Evolutionary conservation across 441 rosid species (phyloP).

Genomic region (Brassica hybrid): DNA sequence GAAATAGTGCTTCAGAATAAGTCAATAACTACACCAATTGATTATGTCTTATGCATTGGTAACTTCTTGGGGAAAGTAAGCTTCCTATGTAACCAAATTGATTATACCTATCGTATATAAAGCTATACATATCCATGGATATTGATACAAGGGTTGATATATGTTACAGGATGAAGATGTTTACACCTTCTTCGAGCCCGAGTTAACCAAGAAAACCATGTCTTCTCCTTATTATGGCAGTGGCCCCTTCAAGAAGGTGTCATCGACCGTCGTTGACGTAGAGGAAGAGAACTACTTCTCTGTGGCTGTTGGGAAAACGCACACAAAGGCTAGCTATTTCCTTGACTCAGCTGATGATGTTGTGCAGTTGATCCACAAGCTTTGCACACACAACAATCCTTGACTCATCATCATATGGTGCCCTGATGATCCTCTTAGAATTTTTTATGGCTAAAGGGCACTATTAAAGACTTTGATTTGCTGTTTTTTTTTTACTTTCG

Average conservation of each 20-base stretch:
- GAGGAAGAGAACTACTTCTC: constrained; percentile 93
- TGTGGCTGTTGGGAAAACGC: constrained; percentile 74
- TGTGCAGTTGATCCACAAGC: constrained; percentile 63
- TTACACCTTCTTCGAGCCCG: constrained; percentile 89
- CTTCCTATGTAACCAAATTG: constrained; percentile 3
- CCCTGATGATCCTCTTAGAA: background rate
- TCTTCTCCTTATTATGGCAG: constrained; percentile 1
- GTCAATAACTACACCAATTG: constrained; percentile 84
- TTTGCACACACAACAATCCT: constrained; percentile 48
- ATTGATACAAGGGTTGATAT: constrained; percentile 23
- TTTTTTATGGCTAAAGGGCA: background rate
- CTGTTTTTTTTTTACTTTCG: background rate
- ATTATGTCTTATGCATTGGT: constrained; percentile 89
- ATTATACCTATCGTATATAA: background rate
- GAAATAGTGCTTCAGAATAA: constrained; percentile 78
- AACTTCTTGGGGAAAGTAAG: constrained; percentile 87
- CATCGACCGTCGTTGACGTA: constrained; percentile 89
- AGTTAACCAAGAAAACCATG: constrained; percentile 33
- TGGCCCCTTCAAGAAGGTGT: constrained; percentile 68
- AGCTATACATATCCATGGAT: background rate
- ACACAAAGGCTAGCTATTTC: constrained; percentile 79
- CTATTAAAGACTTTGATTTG: constrained; percentile 3
- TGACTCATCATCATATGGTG: constrained; percentile 28
- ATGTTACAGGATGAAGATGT: constrained; percentile 85
- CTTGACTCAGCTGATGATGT: constrained; percentile 83